Base-by-base conservation (phyloP, 208 protist species). In the Leishmania mexicana region DNA sequence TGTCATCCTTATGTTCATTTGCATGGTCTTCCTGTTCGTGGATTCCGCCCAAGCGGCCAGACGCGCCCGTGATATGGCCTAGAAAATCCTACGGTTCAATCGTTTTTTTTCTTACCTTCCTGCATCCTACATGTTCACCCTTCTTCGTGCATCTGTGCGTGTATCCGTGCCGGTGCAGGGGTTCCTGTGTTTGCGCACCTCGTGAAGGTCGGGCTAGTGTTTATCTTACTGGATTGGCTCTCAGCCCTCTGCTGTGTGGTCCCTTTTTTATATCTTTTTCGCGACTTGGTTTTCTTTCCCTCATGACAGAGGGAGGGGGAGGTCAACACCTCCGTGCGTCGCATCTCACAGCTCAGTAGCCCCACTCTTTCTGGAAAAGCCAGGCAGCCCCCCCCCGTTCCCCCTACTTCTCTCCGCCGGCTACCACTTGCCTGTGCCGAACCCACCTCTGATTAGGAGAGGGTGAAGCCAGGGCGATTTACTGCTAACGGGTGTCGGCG, bases 1-100 rank as follows among this genome's bases (percentile, higher is more conserved):
- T 28, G 45, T 21, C 6, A 38, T 65, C 21, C 42, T 84, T 24
- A 76, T 80, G 81, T 13, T 77, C 1, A 8, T 72, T 19, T 83
- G 57, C 8, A 40, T 83, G 15, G 21, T 73, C 19, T 1, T 83
- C 2, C 40, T 67, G 24, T 60, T 75, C 13, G 40, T 75, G 4
- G 40, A 75, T n/a, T 64, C 62, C 0, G 70, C 47, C 38, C 76
- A 60, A 35, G 28, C 57, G 7, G n/a, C 62, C 19, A 60, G 47
- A 58, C 45, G 24, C 7, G 21, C 31, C 42, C 45, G 42, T 38
- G 49, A 75, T 13, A 10, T 21, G 10, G 68, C 68, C 51, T 42
- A 73, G 42, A 19, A 13, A 68, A 24, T 17, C 1, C 6, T 40
- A 35, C 28, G 40, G 0, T 21, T 13, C 28, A 31, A 54, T 19